Evolutionary conservation across 805 yeast genomes (phyloP).

Genomic region (Wickerhamomyces subpelliculosus): DNA sequence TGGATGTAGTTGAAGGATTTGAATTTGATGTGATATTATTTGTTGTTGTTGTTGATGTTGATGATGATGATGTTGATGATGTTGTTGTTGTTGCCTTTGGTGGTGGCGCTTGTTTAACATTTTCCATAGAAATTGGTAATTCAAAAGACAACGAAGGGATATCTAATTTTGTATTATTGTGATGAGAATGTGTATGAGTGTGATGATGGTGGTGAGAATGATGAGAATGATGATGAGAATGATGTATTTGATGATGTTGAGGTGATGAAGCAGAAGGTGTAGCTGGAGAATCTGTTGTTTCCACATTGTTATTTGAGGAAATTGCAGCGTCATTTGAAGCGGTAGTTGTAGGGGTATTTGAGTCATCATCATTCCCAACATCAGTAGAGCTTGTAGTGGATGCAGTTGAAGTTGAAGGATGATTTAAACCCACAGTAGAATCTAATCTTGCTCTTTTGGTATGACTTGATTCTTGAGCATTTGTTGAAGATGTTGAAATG

Average conservation of each 20-base stretch:
- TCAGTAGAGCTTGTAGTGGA: too few relatives aligned
- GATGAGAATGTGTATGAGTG: not conserved
- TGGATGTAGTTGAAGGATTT: conserved; percentile 4
- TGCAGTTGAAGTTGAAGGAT: conserved; percentile 8
- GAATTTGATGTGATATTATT: conserved; percentile 1
- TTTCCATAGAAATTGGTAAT: not conserved
- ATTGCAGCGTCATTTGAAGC: too few relatives aligned
- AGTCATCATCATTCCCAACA: too few relatives aligned
- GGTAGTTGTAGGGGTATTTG: too few relatives aligned
- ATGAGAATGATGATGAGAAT: not conserved
- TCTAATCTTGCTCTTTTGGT: conserved; percentile 27
- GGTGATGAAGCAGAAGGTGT: conserved; percentile 7
- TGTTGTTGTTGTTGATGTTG: conserved; percentile 6
- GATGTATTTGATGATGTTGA: conserved; percentile 4
- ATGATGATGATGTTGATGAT: too few relatives aligned
- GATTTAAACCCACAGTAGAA: conserved; percentile 12
- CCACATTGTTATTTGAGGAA: too few relatives aligned
- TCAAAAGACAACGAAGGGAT: not conserved
- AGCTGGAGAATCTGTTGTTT: too few relatives aligned
- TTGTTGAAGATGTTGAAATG: conserved; percentile 9
- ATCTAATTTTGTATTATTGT: not conserved
- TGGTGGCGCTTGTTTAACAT: not conserved
- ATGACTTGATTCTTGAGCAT: conserved; percentile 11
- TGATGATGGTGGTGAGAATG: conserved; percentile 1
- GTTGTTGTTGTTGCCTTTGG: not conserved